These are phyloP conservation scores for Kodamaea kakaduensis DNA, from an alignment of 805 yeast species.

Conservation along the genomic window DNA sequence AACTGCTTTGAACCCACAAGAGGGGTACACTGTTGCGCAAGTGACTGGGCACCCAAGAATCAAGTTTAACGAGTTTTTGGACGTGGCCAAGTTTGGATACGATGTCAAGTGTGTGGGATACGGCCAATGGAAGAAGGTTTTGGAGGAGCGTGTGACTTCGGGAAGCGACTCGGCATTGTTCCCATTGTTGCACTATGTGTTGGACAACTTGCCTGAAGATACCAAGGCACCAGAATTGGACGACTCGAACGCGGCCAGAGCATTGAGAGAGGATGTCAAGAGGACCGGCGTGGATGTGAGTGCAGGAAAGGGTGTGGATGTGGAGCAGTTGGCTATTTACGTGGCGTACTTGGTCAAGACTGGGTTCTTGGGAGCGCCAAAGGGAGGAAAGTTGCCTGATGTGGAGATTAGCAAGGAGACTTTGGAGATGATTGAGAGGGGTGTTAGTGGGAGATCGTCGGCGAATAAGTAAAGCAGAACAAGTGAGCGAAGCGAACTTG, in stretches of 20 bases:
- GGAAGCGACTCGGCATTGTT: constrained; percentile 76
- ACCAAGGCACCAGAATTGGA: constrained; percentile 96
- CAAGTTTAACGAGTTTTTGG: constrained; percentile 67
- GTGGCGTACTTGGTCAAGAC: constrained; percentile 73
- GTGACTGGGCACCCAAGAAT: constrained; percentile 98
- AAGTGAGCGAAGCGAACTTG: too few relatives aligned
- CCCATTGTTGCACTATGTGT: constrained; percentile 90
- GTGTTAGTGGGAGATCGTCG: constrained; percentile 74
- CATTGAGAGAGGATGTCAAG: constrained; percentile 56
- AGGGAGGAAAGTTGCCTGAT: constrained; percentile 51
- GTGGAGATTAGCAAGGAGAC: constrained; percentile 55
- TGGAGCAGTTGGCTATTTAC: constrained; percentile 65
- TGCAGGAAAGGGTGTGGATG: constrained; percentile 71
- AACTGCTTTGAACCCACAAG: constrained; percentile 66
- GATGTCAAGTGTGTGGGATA: constrained; percentile 59
- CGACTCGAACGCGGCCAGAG: constrained; percentile 73
- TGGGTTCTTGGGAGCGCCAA: constrained; percentile 74
- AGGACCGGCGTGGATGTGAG: constrained; percentile 68
- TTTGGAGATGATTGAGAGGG: constrained; percentile 50
- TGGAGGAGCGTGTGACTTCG: constrained; percentile 76
- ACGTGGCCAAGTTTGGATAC: constrained; percentile 71
- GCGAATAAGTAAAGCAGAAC: too few relatives aligned
- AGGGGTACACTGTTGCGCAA: constrained; percentile 70
- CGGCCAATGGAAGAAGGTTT: constrained; percentile 68
- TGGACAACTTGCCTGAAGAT: constrained; percentile 85